These are phyloP conservation scores for Capsella bursapastoris DNA, from an alignment of 345 rosid genomes.

Conservation along the genomic window DNA sequence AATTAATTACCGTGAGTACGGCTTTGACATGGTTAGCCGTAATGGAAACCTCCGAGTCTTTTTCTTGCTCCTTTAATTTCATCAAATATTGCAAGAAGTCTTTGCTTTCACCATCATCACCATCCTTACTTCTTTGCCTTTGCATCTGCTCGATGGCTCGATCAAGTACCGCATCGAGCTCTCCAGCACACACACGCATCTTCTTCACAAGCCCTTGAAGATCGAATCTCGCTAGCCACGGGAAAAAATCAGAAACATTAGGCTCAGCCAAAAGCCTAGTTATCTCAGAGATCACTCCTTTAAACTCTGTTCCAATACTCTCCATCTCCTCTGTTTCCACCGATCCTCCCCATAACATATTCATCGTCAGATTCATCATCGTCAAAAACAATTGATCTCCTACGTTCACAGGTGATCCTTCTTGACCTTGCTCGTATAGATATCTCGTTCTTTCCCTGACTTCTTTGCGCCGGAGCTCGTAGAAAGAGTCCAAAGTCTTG, in stretches of 20 bases:
- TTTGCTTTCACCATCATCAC: slow-evolving; percentile 24
- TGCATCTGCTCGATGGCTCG: slow-evolving; percentile 45
- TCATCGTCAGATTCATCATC: slow-evolving; percentile 45
- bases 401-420: slow-evolving; percentile 42
- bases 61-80: slow-evolving; percentile 47
- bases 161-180: slow-evolving; percentile 54
- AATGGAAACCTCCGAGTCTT: slow-evolving; percentile 51
- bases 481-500: slow-evolving; percentile 45
- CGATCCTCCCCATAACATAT: slow-evolving; percentile 59
- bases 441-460: slow-evolving; percentile 36
- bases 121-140: slow-evolving; percentile 12
- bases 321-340: slow-evolving; percentile 37
- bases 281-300: slow-evolving; percentile 29
- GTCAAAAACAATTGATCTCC: slow-evolving; percentile 50
- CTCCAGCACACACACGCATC: slow-evolving; percentile 27
- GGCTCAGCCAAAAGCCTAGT: slow-evolving; percentile 39
- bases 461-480: slow-evolving; percentile 42
- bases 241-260: slow-evolving; percentile 66
- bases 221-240: slow-evolving; percentile 53
- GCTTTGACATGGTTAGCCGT: slow-evolving; percentile 52
- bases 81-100: slow-evolving; percentile 43
- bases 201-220: slow-evolving; percentile 55
- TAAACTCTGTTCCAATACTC: slow-evolving; percentile 37
- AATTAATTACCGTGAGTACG: slow-evolving; percentile 52
- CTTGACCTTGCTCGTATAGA: slow-evolving; percentile 9